These are phyloP conservation scores for Noccaea caerulescens DNA, from an alignment of 345 rosid genomes.

Conservation along the genomic window DNA sequence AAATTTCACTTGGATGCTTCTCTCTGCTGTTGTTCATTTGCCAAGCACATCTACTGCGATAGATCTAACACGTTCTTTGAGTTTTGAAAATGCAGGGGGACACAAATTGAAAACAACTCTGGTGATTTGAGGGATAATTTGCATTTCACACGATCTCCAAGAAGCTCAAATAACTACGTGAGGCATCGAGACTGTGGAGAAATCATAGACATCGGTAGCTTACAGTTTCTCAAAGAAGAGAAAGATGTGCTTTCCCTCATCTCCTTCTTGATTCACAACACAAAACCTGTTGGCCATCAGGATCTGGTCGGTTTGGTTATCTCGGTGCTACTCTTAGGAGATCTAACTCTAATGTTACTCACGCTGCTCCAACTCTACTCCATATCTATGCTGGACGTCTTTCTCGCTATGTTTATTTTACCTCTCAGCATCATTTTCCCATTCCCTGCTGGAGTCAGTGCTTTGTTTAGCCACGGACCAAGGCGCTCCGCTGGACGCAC, in stretches of 20 bases:
- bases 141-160: conserved; percentile 22
- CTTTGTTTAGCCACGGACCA: conserved; percentile 92
- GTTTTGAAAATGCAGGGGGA: conserved; percentile 44
- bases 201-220: conserved; percentile 67
- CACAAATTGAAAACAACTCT: conserved; percentile 35
- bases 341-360: conserved; percentile 83
- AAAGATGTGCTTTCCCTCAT: conserved; percentile 57
- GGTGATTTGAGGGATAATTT: conserved; percentile 47
- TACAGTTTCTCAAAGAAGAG: conserved; percentile 64
- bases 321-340: conserved; percentile 76
- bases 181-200: conserved; percentile 60
- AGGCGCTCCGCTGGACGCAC: conserved; percentile 82
- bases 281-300: conserved; percentile 94
- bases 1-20: neutral
- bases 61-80: conserved; percentile 37
- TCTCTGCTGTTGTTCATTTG: conserved; percentile 8
- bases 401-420: conserved; percentile 66
- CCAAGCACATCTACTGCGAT: conserved; percentile 1
- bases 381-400: conserved; percentile 66
- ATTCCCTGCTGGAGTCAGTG: conserved; percentile 92
- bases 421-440: conserved; percentile 82
- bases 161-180: conserved; percentile 26
- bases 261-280: conserved; percentile 64
- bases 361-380: conserved; percentile 93
- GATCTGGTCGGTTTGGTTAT: conserved; percentile 89